phyloP scores from a whole-genome alignment of 768 basidiomycete genomes.

The Termitomyces sp. region DNA sequence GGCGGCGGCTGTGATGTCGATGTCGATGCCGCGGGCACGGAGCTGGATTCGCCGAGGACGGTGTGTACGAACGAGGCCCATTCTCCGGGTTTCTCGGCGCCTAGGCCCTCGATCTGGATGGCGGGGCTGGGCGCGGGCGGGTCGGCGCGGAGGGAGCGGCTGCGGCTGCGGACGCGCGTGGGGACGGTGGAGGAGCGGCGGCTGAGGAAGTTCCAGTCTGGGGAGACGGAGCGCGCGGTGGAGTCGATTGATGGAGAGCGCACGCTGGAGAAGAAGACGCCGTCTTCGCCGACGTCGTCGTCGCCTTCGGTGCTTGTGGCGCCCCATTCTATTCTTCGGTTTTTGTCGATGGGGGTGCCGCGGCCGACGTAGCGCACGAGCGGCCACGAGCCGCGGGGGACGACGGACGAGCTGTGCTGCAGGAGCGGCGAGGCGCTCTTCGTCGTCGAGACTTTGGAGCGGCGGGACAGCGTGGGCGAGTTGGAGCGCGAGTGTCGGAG shows the following conservation, averaged over 20 bases:
- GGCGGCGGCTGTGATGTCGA: too few relatives aligned
- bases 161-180: slow-evolving; percentile 2
- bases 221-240: slow-evolving; percentile 26
- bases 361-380: slow-evolving; percentile 37
- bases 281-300: slow-evolving; percentile 37
- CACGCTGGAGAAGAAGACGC: slow-evolving; percentile 31
- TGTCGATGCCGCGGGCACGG: slow-evolving; percentile 8
- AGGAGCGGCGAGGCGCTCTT: slow-evolving; percentile 23
- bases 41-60: slow-evolving; percentile 23
- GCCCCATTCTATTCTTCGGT: slow-evolving; percentile 39
- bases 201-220: slow-evolving; percentile 35
- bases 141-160: neutral
- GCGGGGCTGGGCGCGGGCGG: slow-evolving; percentile 15
- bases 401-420: too few relatives aligned
- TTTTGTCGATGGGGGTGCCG: slow-evolving; percentile 43
- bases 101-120: slow-evolving; percentile 26
- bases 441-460: slow-evolving; percentile 9
- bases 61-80: slow-evolving; percentile 38
- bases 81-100: slow-evolving; percentile 27
- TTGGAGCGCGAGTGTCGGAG: slow-evolving; percentile 28
- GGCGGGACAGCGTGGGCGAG: slow-evolving; percentile 21
- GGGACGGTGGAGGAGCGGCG: slow-evolving; percentile 26
- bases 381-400: slow-evolving; percentile 38
- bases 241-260: slow-evolving; percentile 38
- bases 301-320: slow-evolving; percentile 26